These are phyloP conservation scores for Malassezia cuniculi DNA, from an alignment of 1,284 basidiomycete species.

Conservation along the genomic window DNA sequence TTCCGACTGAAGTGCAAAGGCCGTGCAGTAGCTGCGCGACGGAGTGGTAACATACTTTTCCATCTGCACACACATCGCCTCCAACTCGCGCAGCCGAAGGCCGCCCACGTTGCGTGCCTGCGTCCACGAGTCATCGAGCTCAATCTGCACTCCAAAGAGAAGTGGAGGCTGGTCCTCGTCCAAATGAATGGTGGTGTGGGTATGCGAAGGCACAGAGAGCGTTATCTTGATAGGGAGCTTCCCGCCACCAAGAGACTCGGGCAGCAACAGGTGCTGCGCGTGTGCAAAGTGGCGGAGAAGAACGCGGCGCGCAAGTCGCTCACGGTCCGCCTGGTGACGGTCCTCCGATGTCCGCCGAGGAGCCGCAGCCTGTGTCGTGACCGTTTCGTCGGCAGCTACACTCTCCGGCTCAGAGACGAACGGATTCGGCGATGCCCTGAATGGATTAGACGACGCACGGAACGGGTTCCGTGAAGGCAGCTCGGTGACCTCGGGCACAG, in stretches of 20 bases:
- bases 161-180: constrained; percentile 25
- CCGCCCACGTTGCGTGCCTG: constrained; percentile 28
- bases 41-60: constrained; percentile 39
- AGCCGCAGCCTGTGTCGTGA: too few relatives aligned
- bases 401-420: not conserved
- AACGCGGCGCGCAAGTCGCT: constrained; percentile 1
- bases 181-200: constrained; percentile 24
- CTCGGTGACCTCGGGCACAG: constrained; percentile 4
- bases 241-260: too few relatives aligned
- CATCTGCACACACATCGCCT: constrained; percentile 40
- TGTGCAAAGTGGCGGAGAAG: constrained; percentile 43
- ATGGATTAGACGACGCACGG: not conserved
- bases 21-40: constrained; percentile 36
- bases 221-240: constrained; percentile 38
- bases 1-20: constrained; percentile 31
- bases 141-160: constrained; percentile 42
- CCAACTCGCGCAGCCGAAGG: constrained; percentile 40
- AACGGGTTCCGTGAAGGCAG: not conserved
- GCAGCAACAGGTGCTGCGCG: constrained; percentile 31
- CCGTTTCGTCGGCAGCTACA: too few relatives aligned
- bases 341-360: too few relatives aligned
- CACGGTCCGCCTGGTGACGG: too few relatives aligned
- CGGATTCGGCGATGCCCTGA: not conserved
- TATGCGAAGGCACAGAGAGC: constrained; percentile 39
- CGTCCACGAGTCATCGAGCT: constrained; percentile 35